Evolutionary conservation across 2,329 filamentous ascomycete species (phyloP).

Genomic region (Daldinia eschscholtzii): DNA sequence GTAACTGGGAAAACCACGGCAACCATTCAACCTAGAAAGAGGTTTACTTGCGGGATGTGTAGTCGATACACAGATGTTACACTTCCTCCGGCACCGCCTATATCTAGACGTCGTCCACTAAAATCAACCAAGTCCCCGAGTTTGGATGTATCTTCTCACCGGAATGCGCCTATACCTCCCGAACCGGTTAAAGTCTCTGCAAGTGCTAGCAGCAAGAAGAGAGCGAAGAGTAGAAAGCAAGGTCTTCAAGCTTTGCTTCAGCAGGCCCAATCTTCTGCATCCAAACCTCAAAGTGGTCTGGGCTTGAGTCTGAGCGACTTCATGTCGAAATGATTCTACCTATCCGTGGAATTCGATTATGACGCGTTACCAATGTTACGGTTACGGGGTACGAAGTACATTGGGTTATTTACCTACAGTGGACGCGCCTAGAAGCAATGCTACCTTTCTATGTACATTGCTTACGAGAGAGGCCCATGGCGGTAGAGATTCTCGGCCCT

Average conservation of each 20-base stretch:
- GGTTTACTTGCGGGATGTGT: slow-evolving; percentile 62
- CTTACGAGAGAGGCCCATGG: slow-evolving; percentile 14
- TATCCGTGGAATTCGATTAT: neutral
- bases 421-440: neutral
- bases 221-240: slow-evolving; percentile 73
- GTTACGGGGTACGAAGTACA: no score
- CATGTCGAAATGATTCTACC: slow-evolving; percentile 56
- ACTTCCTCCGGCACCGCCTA: slow-evolving; percentile 55
- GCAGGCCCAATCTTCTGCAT: slow-evolving; percentile 59
- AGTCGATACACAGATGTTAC: slow-evolving; percentile 57
- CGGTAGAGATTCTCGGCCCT: slow-evolving; percentile 33
- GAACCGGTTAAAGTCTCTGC: slow-evolving; percentile 54
- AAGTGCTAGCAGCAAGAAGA: slow-evolving; percentile 73
- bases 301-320: slow-evolving; percentile 69
- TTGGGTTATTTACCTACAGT: neutral
- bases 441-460: slow-evolving; percentile 22
- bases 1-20: slow-evolving; percentile 44
- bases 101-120: slow-evolving; percentile 49
- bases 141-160: neutral
- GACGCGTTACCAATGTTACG: neutral
- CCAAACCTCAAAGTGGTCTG: slow-evolving; percentile 53
- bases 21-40: slow-evolving; percentile 51
- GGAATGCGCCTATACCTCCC: slow-evolving; percentile 43
- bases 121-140: slow-evolving; percentile 43
- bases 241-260: slow-evolving; percentile 75